Evolutionary conservation across 2,329 filamentous ascomycete genomes (phyloP), one percentile per base, ranked within the genome.

Genomic region (Diaporthe vaccinii): DNA sequence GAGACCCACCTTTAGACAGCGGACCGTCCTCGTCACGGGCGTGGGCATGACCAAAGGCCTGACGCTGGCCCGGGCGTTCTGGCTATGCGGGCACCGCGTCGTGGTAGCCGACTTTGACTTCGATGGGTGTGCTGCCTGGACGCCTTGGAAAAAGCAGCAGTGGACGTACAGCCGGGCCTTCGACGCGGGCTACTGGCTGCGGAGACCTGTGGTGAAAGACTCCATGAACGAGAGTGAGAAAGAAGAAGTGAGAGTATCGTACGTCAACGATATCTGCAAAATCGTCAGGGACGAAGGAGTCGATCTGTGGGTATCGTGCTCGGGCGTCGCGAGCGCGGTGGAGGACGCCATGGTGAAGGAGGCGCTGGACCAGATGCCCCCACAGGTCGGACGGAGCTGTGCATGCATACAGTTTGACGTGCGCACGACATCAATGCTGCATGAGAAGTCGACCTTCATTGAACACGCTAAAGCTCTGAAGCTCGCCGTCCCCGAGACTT

Each of bases 231-330:
- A 86, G 25, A 82, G 83, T 1, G 95, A 95, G 79, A 86, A 90
- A 20, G 83, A 87, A 20, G 84, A 85, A 0, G 82, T 95, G 4
- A 81, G 93, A 2, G 83, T 89, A 12, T 87, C 65, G 15, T 76
- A 76, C n/a, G 46, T 28, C n/a, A 12, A 14, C 15, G 73, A 73
- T 12, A 17, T 75, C 22, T 51, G 46, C 55, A 41, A 44, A 20
- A 75, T 95, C 36, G 86, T 95, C 55, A 80, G 86, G 8, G 81
- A 84, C 0, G 92, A 95, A 77, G 85, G 87, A 0, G 88, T 94
- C 6, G 89, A 94, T 74, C 83, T 95, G 4, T 96, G 93, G 93
- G 90, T 95, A 4, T 92, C 91, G 28, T 94, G 93, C 79, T 94
- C 93, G 0, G 92, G 91, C n/a, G 91, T 93, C 12, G 87, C 89